These are phyloP conservation scores for Candida hispaniensis DNA, from an alignment of 805 yeast genomes.

Conservation along the genomic window DNA sequence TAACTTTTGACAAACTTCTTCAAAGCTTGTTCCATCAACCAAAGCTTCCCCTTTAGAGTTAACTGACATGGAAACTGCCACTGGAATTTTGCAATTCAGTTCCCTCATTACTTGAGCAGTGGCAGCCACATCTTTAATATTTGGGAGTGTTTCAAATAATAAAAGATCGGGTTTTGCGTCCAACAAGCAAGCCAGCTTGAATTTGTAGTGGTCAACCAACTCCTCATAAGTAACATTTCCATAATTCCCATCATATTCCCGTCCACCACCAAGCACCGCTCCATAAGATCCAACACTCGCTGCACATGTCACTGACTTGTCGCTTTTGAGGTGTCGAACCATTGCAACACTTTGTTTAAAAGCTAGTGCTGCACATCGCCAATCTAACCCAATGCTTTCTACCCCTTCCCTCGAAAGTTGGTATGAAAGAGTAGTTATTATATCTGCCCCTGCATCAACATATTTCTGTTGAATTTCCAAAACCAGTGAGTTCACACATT, in stretches of 20 bases:
- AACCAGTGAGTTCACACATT: too few species aligned
- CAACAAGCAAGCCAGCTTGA: slow-evolving; percentile 34
- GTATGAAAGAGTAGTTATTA: slow-evolving; percentile 48
- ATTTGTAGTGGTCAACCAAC: slow-evolving; percentile 42
- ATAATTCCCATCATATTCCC: slow-evolving; percentile 67
- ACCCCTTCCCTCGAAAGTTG: slow-evolving; percentile 44
- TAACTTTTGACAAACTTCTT: slow-evolving; percentile 29
- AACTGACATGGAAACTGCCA: slow-evolving; percentile 41
- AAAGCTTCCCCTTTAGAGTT: too few species aligned
- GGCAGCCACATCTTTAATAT: slow-evolving; percentile 43
- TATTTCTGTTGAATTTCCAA: slow-evolving; percentile 42
- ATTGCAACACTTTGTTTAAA: slow-evolving; percentile 17
- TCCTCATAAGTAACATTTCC: slow-evolving; percentile 32
- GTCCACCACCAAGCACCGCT: slow-evolving; percentile 53
- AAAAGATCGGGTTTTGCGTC: slow-evolving; percentile 39
- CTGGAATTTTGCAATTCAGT: slow-evolving; percentile 28
- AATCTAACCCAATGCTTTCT: slow-evolving; percentile 3
- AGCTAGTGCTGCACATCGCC: slow-evolving; percentile 15
- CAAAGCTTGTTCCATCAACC: slow-evolving; percentile 43
- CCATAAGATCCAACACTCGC: slow-evolving; percentile 77
- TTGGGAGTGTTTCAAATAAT: slow-evolving; percentile 67
- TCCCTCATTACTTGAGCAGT: slow-evolving; percentile 35
- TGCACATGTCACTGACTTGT: slow-evolving; percentile 30
- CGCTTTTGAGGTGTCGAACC: too few species aligned
- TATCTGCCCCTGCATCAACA: slow-evolving; percentile 43